Conservation (phyloP, 1,284 basidiomycete species). For the Pseudozyma sp. region DNA sequence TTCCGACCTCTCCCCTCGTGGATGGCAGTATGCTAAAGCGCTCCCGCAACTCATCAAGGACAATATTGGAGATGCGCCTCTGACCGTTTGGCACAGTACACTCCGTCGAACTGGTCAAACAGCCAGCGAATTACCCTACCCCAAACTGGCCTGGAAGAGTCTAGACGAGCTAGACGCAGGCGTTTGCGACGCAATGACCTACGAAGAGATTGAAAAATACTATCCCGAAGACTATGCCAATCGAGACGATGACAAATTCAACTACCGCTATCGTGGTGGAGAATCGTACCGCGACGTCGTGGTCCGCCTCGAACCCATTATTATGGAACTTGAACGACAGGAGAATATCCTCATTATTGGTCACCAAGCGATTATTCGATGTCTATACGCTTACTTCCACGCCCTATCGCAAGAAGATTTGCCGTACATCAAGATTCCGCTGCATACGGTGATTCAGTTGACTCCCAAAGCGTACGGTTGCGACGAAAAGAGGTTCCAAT, state of each 20-base stretch:
- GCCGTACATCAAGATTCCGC: constrained; percentile 87
- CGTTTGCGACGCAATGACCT: constrained; percentile 99
- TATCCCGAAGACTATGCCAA: constrained; percentile 99
- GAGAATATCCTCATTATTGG: constrained; percentile 97
- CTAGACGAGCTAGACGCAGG: constrained; percentile 98
- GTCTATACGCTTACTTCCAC: constrained; percentile 89
- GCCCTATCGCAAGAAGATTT: constrained; percentile 90
- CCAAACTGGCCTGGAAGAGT: constrained; percentile 97
- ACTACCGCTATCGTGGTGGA: constrained; percentile 91
- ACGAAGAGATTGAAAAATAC: constrained; percentile 92
- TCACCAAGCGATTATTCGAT: constrained; percentile 77
- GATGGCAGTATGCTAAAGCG: constrained; percentile 85
- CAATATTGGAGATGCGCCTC: constrained; percentile 86
- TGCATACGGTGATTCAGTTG: constrained; percentile 97
- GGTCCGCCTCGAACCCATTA: constrained; percentile 94
- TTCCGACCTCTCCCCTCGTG: constrained; percentile 84
- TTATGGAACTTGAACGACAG: constrained; percentile 98
- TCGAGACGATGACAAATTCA: constrained; percentile 99
- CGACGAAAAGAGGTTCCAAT: constrained; percentile 86
- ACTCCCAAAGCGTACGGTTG: constrained; percentile 99
- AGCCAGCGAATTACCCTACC: constrained; percentile 82
- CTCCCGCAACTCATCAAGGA: constrained; percentile 88
- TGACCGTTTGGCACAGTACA: constrained; percentile 98
- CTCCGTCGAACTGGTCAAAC: constrained; percentile 93
- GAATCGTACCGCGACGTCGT: constrained; percentile 93